Base-by-base conservation (phyloP, 2,329 filamentous ascomycete genomes). In the Bipolaris oryzae region DNA sequence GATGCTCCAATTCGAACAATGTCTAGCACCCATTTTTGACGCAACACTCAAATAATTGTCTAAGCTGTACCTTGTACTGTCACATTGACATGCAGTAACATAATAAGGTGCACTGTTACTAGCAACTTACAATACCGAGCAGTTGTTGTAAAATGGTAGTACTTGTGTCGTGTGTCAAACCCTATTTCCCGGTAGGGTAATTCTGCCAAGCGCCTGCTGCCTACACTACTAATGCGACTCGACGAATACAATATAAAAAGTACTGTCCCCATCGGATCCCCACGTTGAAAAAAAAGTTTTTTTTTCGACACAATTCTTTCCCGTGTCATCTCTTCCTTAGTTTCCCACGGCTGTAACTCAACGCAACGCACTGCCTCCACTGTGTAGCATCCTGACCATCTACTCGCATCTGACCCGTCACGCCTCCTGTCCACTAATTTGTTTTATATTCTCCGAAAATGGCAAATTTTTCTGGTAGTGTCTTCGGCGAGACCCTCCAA, bases 401-500 rank as follows among this genome's bases (percentile, higher is more conserved):
- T 16, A 15, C 20, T 42, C 1, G 7, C 20, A 25, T 25, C 13
- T 7, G 13, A 11, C 21, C 21, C 3, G 25, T 3, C 7, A 9
- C n/a, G 15, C 39, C 39, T 9, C 7, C 13, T 42, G 13, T 10
- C n/a, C 2, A 15, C 13, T 15, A 7, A 25, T n/a, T 25, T 10
- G 11, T 25, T 42, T 25, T n/a, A 38, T 3, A 13, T 25, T n/a
- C 23, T n/a, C 13, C 21, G 4, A 23, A 1, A n/a, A 73, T 72
- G 68, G 50, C 60, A 5, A 63, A 64, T 31, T 62, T 65, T 9
- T 57, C 60, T 7, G 72, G 71, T 13, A 75, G 72, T 44, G 68
- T 76, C 0, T 74, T 74, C 49, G 74, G 72, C 4, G 60, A 69
- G 44, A 76, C 73, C 1, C 64, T 76, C 13, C 72, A 73, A 21